A percentile compares a stretch with the other conserved stretches of the same genome.
phyloP scores from a whole-genome alignment of 495 filamentous ascomycete species.

The Penicillium parvum region DNA sequence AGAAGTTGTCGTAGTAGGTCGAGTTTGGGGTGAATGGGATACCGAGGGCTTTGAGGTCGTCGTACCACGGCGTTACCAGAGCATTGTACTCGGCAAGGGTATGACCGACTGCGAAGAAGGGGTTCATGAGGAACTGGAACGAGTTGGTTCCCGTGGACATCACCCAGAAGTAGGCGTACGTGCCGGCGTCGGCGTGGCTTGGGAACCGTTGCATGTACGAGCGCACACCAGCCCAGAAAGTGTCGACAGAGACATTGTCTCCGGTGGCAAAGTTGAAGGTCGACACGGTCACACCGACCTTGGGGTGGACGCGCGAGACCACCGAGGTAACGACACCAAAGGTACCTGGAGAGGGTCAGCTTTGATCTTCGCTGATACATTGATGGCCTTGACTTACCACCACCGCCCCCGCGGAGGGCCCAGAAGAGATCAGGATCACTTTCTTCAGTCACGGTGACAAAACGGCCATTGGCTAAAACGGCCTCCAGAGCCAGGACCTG shows the following conservation, averaged over 20 bases:
- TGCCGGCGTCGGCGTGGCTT: constrained; percentile 45
- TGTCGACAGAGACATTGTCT: constrained; percentile 27
- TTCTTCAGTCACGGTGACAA: constrained; percentile 45
- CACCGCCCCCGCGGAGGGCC: constrained; percentile 36
- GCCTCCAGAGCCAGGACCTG: constrained; percentile 47
- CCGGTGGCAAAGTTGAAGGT: constrained; percentile 38
- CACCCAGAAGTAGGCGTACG: constrained; percentile 50
- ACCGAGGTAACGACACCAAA: constrained; percentile 52
- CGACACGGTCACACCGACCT: constrained; percentile 36
- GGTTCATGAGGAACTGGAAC: constrained; percentile 23
- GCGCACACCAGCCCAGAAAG: constrained; percentile 48
- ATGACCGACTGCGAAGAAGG: constrained; percentile 50
- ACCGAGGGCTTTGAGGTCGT: constrained; percentile 27
- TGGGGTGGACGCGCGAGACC: constrained; percentile 41
- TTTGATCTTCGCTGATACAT: constrained; percentile 19
- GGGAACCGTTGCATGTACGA: constrained; percentile 46
- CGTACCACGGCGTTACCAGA: constrained; percentile 45
- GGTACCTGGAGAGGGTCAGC: constrained; percentile 20
- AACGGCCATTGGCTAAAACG: constrained; percentile 52
- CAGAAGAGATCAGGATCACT: constrained; percentile 59
- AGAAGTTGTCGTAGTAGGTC: constrained; percentile 47
- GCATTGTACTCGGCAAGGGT: constrained; percentile 39
- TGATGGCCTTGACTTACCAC: constrained; percentile 43
- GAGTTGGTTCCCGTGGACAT: constrained; percentile 11
- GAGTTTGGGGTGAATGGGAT: constrained; percentile 41